A percentile compares a stretch with the other conserved stretches of the same genome.
These are phyloP conservation scores for Ascosphaera apis DNA, from an alignment of 2,329 filamentous ascomycete species.

Conservation along the genomic window DNA sequence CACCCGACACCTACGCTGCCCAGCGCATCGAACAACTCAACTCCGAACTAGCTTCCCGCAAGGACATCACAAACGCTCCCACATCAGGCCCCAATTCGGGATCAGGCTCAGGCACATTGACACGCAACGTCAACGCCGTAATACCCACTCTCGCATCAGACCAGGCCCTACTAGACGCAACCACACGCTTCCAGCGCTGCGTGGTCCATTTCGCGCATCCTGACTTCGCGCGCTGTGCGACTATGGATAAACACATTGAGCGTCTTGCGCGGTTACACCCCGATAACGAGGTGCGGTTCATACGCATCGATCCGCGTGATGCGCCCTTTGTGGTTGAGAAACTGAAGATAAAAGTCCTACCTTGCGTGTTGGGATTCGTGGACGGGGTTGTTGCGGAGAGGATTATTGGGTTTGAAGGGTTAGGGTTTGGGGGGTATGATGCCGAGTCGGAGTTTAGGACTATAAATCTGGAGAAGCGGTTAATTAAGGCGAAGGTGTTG, in stretches of 20 bases:
- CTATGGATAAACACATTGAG: constrained; percentile 37
- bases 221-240: constrained; percentile 36
- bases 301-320: constrained; percentile 22
- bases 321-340: constrained; percentile 26
- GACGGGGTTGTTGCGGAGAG: constrained; percentile 22
- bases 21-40: constrained; percentile 37
- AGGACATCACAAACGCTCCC: constrained; percentile 19
- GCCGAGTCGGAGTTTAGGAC: constrained; percentile 18
- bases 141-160: constrained; percentile 25
- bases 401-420: constrained; percentile 25
- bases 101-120: constrained; percentile 4
- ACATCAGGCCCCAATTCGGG: constrained; percentile 4
- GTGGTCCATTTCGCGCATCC: constrained; percentile 42
- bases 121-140: constrained; percentile 9
- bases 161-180: constrained; percentile 35
- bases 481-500: constrained; percentile 16
- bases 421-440: constrained; percentile 17
- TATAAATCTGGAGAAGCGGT: too few species aligned
- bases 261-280: constrained; percentile 17
- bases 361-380: constrained; percentile 26
- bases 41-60: constrained; percentile 26
- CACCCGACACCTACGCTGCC: constrained; percentile 30
- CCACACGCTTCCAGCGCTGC: constrained; percentile 32
- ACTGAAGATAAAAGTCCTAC: constrained; percentile 22
- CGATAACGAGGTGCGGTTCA: constrained; percentile 18